Base-by-base conservation (phyloP, 805 yeast genomes). In the Suhomyces pyralidae region DNA sequence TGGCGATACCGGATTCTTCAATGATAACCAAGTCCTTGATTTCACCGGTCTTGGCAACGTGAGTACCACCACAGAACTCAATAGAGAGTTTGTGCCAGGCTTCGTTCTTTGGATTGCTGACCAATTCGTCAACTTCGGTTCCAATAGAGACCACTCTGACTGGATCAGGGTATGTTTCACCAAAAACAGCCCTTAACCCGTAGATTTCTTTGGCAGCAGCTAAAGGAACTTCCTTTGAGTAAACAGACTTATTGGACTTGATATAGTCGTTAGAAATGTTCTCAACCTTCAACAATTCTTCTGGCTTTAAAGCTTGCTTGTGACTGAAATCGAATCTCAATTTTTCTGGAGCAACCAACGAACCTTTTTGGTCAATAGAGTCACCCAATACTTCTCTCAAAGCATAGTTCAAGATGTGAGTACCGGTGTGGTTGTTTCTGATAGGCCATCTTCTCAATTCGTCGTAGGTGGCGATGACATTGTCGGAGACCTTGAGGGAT, bases 51-150 rank as follows among this genome's bases (percentile, higher is more conserved):
- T 88, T 86, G 48, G 82, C 80, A 59, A 94, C 97, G 66, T 94
- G 99, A 10, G 99, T 94, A 74, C 99, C 99, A 75, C 99, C 99
- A 76, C 99, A 94, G 80, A 94, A 94, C 76, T 94, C 99, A 59
- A 94, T 80, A 1, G 97, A 90, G 65, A 81, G 78, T 42, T 81
- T 74, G 62, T 70, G 73, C 98, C 99, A 94, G 64, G 89, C 82
- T 49, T 76, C 74, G 65, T 82, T 88, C 26, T 75, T 61, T 60
- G 97, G 97, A 61, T 84, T 78, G 6, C 79, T 77, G 59, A 93
- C 69, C 60, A 94, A 77, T 12, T 88, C 94, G 24, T 88, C 91
- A 44, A 94, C 91, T 46, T 97, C 85, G 40, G 82, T 86, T 66
- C 99, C 99, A 65, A 94, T 88, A 28, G 97, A 89, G 47, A 94